Evolutionary conservation across 2,329 filamentous ascomycete species (phyloP).

Genomic region (Cadophora sp.): DNA sequence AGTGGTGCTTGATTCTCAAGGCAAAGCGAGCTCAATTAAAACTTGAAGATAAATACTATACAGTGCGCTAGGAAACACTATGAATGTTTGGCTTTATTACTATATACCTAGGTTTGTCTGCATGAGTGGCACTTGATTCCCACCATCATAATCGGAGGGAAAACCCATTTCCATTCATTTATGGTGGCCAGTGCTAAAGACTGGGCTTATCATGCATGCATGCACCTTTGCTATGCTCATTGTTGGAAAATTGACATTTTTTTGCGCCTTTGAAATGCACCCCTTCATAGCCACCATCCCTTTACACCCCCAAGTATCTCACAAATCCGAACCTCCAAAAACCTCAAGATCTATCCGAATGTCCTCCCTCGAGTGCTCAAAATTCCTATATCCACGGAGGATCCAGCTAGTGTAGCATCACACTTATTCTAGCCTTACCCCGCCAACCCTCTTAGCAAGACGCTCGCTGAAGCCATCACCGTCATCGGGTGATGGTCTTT

Average conservation of each 20-base stretch:
- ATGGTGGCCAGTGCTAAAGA: background rate
- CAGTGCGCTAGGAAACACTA: no score
- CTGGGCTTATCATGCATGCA: constrained; percentile 14
- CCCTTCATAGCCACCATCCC: constrained; percentile 17
- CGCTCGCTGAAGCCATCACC: constrained; percentile 46
- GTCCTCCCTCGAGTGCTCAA: constrained; percentile 8
- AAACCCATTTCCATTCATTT: constrained; percentile 1
- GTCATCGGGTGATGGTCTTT: constrained; percentile 60
- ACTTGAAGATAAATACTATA: no score
- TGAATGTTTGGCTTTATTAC: no score
- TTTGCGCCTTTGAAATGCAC: constrained; percentile 34
- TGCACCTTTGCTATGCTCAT: constrained; percentile 24
- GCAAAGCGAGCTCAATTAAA: no score
- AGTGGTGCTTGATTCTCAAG: background rate
- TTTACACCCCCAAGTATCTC: constrained; percentile 13
- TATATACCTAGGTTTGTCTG: no score
- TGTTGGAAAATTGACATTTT: constrained; percentile 18
- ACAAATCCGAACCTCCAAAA: constrained; percentile 6
- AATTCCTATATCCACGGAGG: constrained; percentile 37
- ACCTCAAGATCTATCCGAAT: background rate
- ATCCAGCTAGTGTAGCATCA: constrained; percentile 34
- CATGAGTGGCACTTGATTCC: background rate
- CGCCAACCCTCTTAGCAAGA: constrained; percentile 71
- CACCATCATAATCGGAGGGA: background rate
- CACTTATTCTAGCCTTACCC: constrained; percentile 57